Evolutionary conservation across 2,329 filamentous ascomycete genomes (phyloP).

Genomic region (Bimuria novae-zelandiae): DNA sequence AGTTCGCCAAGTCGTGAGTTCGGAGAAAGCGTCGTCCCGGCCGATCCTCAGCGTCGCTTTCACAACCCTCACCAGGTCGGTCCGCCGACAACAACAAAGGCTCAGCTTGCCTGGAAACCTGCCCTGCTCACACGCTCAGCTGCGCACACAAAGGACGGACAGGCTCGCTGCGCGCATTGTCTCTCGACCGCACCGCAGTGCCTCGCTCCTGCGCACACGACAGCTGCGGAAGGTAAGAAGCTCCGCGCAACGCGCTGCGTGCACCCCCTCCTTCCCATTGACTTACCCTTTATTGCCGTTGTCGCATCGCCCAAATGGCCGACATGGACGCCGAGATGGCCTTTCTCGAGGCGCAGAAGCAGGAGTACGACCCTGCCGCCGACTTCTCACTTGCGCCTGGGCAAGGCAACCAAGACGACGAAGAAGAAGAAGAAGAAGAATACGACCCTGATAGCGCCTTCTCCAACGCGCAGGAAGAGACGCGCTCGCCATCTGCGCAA

Average conservation of each 20-base stretch:
- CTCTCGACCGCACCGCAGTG: neutral
- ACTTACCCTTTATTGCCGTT: conserved; percentile 8
- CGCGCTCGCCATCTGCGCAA: conserved; percentile 28
- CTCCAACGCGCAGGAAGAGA: conserved; percentile 17
- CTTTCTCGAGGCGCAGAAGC: conserved; percentile 57
- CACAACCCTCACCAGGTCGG: conserved; percentile 3
- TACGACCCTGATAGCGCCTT: conserved; percentile 46
- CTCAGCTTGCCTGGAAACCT: conserved; percentile 2
- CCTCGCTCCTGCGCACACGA: conserved; percentile 1
- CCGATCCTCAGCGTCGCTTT: neutral
- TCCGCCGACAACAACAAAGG: neutral
- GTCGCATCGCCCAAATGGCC: conserved; percentile 8
- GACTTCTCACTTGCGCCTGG: conserved; percentile 46
- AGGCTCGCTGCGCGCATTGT: neutral
- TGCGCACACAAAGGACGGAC: conserved; percentile 17
- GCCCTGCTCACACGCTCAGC: conserved; percentile 4
- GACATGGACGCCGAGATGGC: conserved; percentile 59
- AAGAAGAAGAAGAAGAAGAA: conserved; percentile 47
- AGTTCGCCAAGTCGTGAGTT: conserved; percentile 12
- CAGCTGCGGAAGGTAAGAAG: conserved; percentile 2
- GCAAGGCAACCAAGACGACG: conserved; percentile 47
- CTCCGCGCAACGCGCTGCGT: conserved; percentile 11
- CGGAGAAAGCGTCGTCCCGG: conserved; percentile 1
- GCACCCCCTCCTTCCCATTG: conserved; percentile 17
- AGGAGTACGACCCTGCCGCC: conserved; percentile 46